phyloP scores from a whole-genome alignment of 2,329 filamentous ascomycete genomes.

The Colletotrichum kahawae region DNA sequence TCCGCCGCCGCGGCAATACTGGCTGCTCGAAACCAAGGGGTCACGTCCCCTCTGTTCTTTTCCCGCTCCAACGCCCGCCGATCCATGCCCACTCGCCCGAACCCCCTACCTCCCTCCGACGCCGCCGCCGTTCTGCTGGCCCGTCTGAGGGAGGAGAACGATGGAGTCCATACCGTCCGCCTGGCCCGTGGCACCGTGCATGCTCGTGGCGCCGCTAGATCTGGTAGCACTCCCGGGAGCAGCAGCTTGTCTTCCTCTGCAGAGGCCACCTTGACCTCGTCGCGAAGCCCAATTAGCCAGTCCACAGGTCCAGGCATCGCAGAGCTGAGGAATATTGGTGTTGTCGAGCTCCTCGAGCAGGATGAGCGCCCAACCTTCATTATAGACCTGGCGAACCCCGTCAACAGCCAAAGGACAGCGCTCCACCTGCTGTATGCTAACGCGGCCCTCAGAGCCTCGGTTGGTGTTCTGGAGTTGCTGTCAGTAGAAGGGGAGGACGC shows the following conservation, averaged over 20 bases:
- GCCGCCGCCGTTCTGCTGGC: constrained; percentile 52
- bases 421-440: constrained; percentile 74
- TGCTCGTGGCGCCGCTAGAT: constrained; percentile 47
- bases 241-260: constrained; percentile 53
- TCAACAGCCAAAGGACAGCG: constrained; percentile 57
- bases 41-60: constrained; percentile 59
- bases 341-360: constrained; percentile 76
- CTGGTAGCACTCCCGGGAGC: constrained; percentile 57
- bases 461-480: constrained; percentile 61
- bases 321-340: constrained; percentile 67
- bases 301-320: constrained; percentile 54
- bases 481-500: constrained; percentile 51
- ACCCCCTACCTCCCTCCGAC: constrained; percentile 44
- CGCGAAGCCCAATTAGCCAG: constrained; percentile 54
- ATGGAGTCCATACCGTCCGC: constrained; percentile 57
- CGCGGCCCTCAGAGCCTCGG: constrained; percentile 63
- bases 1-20: constrained; percentile 25
- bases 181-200: constrained; percentile 59
- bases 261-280: constrained; percentile 34
- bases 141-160: constrained; percentile 48
- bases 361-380: constrained; percentile 80
- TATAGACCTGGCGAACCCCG: constrained; percentile 66
- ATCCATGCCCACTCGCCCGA: constrained; percentile 38
- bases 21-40: constrained; percentile 35
- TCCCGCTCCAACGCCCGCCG: constrained; percentile 46